Evolutionary conservation across 176 grass and related monocot species (phyloP).

Genomic region (Eleusine coracana): DNA sequence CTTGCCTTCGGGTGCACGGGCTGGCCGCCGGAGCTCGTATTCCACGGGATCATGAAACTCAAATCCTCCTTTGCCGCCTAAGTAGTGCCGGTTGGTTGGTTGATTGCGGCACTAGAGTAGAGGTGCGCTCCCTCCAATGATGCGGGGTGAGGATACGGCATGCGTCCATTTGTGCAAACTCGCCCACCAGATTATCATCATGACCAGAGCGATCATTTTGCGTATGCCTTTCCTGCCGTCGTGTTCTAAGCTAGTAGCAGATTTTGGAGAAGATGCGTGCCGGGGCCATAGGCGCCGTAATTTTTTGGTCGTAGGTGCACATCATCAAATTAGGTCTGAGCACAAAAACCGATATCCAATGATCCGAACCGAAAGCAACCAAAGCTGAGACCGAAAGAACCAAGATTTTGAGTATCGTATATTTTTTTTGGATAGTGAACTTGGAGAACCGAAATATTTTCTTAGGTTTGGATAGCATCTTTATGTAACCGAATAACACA

Average conservation of each 20-base stretch:
- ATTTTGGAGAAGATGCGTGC: not conserved
- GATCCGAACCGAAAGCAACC: no score
- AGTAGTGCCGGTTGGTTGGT: not conserved
- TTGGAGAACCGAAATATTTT: no score
- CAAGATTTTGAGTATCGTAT: no score
- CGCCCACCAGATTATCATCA: slow-evolving; percentile 4
- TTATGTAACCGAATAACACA: no score
- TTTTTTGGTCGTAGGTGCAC: not conserved
- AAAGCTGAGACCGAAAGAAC: no score
- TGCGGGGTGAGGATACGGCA: not conserved
- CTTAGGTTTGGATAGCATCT: no score
- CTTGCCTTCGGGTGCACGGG: slow-evolving; percentile 9
- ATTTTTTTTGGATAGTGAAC: no score
- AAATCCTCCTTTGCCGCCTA: not conserved
- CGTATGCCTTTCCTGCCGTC: not conserved
- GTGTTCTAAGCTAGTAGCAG: not conserved
- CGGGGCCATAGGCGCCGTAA: not conserved
- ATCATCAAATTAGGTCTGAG: not conserved
- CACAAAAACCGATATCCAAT: no score
- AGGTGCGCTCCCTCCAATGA: not conserved
- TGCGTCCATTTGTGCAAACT: not conserved
- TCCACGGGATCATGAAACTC: not conserved
- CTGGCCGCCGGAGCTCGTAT: not conserved
- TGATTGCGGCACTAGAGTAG: slow-evolving; percentile 13
- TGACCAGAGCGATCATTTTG: not conserved